Base-by-base conservation (phyloP, 805 yeast species). In the Pichia nakasei region DNA sequence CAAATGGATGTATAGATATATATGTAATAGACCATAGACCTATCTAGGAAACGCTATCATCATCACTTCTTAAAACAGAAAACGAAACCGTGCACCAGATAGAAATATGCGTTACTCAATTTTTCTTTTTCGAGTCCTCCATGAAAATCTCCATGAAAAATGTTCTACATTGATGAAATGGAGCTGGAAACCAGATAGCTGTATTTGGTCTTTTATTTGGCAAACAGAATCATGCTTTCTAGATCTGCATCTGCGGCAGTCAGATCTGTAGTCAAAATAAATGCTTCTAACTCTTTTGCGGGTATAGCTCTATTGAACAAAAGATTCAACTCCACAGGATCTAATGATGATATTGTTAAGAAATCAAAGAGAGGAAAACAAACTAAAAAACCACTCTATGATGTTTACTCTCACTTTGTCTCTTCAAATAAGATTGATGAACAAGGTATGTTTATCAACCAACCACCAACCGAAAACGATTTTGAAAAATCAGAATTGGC, bases 401-500 rank as follows among this genome's bases (percentile, higher is more conserved):
- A 47, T n/a, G 42, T 45, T 3, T 49, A 45, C 33, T 42, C 35
- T 13, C 31, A 41, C 9, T 43, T 46, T 17, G 39, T 48, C 20
- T 40, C 44, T 24, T 36, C 48, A 18, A 38, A 48, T 9, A 58
- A 56, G 13, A 34, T 52, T 20, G 57, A 58, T 37, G 52, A 55
- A 19, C 45, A 56, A 3, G 62, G 61, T 31, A 44, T 48, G 37
- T 54, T 57, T 31, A 44, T 53, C 32, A 47, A 42, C 15, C 50
- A 48, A 22, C 24, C 42, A 15, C 50, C 59, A 42, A 49, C 52
- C 9, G 49, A 49, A 22, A 39, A 47, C 18, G 55, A 54, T 13
- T 59, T 53, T 38, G 44, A 51, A 18, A 41, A 52, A 11, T 59
- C 63, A 2, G 47, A 49, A 9, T 50, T 50, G 19, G 47, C 50